Evolutionary conservation across 495 filamentous ascomycete genomes (phyloP).

Genomic region (Neurospora sp.): DNA sequence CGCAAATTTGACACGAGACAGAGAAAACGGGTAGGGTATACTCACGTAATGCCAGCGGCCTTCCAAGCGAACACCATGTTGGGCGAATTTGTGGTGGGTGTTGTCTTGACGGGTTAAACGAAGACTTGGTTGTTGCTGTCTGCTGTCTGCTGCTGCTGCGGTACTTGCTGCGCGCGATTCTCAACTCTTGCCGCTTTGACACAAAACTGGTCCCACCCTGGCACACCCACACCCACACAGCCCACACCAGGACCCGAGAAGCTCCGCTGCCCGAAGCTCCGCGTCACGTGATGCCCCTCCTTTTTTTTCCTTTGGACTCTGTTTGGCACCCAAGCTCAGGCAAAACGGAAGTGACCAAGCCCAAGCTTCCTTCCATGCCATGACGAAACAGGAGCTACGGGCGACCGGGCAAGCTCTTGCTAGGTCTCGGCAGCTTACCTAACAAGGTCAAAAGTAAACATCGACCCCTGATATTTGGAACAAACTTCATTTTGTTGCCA

Average conservation of each 20-base stretch:
- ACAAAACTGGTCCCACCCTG: slow-evolving; percentile 16
- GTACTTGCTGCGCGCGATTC: background rate
- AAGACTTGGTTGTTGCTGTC: too few relatives aligned
- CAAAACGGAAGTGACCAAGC: background rate
- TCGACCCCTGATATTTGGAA: background rate
- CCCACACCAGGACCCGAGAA: slow-evolving; percentile 12
- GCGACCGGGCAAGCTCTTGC: background rate
- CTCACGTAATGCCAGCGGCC: slow-evolving; percentile 91
- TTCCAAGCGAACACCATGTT: slow-evolving; percentile 99
- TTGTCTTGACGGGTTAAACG: too few relatives aligned
- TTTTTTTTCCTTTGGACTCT: background rate
- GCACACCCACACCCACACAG: background rate
- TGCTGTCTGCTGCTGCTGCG: too few relatives aligned
- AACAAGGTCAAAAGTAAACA: background rate
- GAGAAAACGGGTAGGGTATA: too few relatives aligned
- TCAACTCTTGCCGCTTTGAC: background rate
- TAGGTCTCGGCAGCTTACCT: background rate
- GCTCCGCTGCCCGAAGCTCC: slow-evolving; percentile 18
- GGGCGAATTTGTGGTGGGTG: slow-evolving; percentile 22
- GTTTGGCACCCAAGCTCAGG: background rate
- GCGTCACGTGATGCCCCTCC: slow-evolving; percentile 17
- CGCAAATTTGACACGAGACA: too few relatives aligned
- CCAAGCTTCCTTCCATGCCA: background rate
- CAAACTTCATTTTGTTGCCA: too few relatives aligned
- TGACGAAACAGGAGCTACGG: background rate